Conservation (phyloP, 192 early-diverging fungal species). For the Powellomyces hirtus region DNA sequence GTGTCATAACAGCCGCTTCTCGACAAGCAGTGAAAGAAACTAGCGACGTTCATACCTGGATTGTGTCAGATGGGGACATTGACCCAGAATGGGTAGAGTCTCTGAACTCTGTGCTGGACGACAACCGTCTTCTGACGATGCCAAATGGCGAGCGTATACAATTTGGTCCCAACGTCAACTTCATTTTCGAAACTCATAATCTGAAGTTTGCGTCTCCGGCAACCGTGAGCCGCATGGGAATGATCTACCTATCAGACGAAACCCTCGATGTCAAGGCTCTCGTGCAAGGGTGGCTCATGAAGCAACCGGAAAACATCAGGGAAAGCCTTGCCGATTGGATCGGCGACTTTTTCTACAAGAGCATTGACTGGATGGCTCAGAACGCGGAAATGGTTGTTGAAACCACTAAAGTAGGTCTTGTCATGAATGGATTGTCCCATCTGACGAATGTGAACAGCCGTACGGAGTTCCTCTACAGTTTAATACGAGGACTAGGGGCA, state of each 20-base stretch:
- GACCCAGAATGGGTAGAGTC: conserved; percentile 65
- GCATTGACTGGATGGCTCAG: conserved; percentile 43
- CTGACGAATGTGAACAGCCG: conserved; percentile 23
- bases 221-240: conserved; percentile 64
- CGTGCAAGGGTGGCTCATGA: conserved; percentile 43
- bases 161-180: conserved; percentile 61
- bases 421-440: conserved; percentile 54
- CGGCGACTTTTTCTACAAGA: conserved; percentile 39
- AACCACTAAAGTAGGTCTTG: conserved; percentile 50
- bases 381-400: conserved; percentile 49
- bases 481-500: conserved; percentile 52
- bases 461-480: conserved; percentile 41
- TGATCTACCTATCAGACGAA: conserved; percentile 64
- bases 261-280: conserved; percentile 46
- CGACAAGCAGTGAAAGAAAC: conserved; percentile 56
- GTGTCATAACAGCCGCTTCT: conserved; percentile 53
- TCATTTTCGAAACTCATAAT: conserved; percentile 63
- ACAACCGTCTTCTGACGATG: conserved; percentile 59
- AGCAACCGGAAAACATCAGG: conserved; percentile 27
- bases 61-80: conserved; percentile 61
- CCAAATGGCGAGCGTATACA: conserved; percentile 65
- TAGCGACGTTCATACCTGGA: conserved; percentile 50
- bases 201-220: conserved; percentile 61
- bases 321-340: conserved; percentile 36
- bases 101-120: conserved; percentile 60